phyloP scores from a whole-genome alignment of 2,329 filamentous ascomycete genomes.

The Fusarium pseudonygamai region DNA sequence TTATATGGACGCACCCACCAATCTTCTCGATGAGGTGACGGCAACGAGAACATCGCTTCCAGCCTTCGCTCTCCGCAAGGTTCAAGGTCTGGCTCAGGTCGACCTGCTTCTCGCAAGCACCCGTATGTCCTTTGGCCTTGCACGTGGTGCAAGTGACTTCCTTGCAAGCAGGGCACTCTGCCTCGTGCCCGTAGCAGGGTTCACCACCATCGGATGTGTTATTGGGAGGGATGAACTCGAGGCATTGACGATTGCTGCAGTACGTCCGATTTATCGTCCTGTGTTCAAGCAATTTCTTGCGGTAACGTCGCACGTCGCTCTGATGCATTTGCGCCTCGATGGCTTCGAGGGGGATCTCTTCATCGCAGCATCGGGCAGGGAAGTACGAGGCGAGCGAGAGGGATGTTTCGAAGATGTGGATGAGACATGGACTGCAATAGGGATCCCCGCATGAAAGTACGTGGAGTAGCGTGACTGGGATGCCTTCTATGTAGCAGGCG shows the following conservation, averaged over 20 bases:
- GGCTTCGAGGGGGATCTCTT: constrained; percentile 50
- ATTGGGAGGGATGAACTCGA: constrained; percentile 54
- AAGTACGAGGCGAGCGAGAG: constrained; percentile 61
- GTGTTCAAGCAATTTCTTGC: neutral
- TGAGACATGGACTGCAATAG: constrained; percentile 62
- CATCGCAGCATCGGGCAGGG: constrained; percentile 62
- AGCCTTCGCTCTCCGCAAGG: constrained; percentile 53
- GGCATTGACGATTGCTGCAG: constrained; percentile 57
- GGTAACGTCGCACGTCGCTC: neutral
- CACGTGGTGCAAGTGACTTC: constrained; percentile 56
- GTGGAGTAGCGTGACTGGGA: no score
- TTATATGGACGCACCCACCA: constrained; percentile 64
- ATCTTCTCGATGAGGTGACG: constrained; percentile 56
- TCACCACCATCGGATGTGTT: neutral
- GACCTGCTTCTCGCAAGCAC: constrained; percentile 58
- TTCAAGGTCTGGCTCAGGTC: constrained; percentile 51
- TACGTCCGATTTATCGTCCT: constrained; percentile 55
- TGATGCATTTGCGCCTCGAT: constrained; percentile 49
- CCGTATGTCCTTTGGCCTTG: constrained; percentile 56
- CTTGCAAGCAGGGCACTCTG: neutral
- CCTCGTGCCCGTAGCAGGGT: neutral
- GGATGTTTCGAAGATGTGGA: constrained; percentile 50
- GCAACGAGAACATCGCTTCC: constrained; percentile 61
- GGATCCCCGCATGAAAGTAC: constrained; percentile 52
- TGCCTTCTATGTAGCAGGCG: no score